Percentiles rank a stretch among this genome's conserved stretches.
Conservation (phyloP, 345 rosid genomes). For the Pugionium dolabratum region DNA sequence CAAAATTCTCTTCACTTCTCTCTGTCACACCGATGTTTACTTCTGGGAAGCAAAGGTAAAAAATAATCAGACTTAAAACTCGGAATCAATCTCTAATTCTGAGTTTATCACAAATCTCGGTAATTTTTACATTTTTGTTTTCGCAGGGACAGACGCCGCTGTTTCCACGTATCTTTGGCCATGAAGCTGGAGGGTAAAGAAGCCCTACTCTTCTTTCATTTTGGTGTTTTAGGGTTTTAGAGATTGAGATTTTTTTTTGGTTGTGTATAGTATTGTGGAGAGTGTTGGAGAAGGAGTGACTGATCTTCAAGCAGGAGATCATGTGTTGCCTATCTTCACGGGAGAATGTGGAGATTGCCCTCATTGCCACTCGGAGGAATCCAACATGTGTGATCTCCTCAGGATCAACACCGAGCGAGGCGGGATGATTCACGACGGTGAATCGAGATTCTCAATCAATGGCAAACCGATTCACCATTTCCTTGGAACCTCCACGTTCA, state of each 20-base stretch:
- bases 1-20: conserved; percentile 75
- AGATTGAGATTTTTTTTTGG: conserved; percentile 1
- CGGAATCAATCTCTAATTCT: not conserved
- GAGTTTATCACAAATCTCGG: not conserved
- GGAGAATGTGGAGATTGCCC: conserved; percentile 77
- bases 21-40: conserved; percentile 90
- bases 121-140: not conserved
- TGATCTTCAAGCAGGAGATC: conserved; percentile 71
- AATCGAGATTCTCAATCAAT: conserved; percentile 63
- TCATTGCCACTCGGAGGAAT: conserved; percentile 75
- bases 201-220: not conserved
- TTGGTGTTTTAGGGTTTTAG: not conserved
- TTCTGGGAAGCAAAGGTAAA: conserved; percentile 95
- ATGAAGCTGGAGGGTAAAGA: conserved; percentile 81
- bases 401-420: conserved; percentile 76
- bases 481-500: conserved; percentile 76
- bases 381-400: conserved; percentile 86
- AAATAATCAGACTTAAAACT: no score
- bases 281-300: conserved; percentile 82
- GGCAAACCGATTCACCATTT: conserved; percentile 78
- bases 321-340: conserved; percentile 75
- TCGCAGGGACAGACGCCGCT: conserved; percentile 71
- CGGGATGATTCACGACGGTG: conserved; percentile 66
- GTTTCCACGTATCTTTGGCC: conserved; percentile 81
- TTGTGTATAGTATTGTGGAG: conserved; percentile 64